Evolutionary conservation across 805 yeast genomes (phyloP).

Genomic region (Suhomyces prunicola): DNA sequence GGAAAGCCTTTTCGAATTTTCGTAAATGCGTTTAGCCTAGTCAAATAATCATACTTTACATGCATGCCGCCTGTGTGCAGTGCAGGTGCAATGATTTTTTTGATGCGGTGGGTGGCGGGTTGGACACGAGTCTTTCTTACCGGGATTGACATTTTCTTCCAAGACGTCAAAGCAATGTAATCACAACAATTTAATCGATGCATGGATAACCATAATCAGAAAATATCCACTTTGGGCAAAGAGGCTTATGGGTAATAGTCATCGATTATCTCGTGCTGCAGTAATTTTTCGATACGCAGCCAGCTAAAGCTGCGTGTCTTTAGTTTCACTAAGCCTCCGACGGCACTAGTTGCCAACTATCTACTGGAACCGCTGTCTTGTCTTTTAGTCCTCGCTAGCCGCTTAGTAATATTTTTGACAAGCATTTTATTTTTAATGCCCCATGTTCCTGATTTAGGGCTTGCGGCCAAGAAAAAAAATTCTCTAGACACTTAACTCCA

Average conservation of each 20-base stretch:
- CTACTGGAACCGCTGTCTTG: background rate
- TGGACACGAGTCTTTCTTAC: background rate
- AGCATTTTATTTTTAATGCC: background rate
- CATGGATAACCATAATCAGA: background rate
- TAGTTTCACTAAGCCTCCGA: background rate
- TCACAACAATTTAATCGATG: background rate
- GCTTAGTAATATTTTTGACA: background rate
- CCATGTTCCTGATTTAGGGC: background rate
- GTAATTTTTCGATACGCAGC: background rate
- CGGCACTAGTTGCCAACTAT: background rate
- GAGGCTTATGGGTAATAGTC: background rate
- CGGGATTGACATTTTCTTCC: conserved; percentile 2
- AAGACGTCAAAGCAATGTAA: conserved; percentile 1
- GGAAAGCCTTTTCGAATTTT: background rate
- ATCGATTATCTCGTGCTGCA: background rate
- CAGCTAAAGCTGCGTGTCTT: background rate
- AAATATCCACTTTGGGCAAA: background rate
- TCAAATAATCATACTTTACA: background rate
- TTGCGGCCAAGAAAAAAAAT: background rate
- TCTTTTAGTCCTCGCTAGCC: background rate
- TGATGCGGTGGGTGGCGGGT: background rate
- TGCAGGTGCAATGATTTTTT: background rate
- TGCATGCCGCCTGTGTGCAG: background rate
- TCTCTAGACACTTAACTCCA: background rate
- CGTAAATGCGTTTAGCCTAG: background rate